A percentile compares a stretch with the other conserved stretches of the same genome.
These are phyloP conservation scores for Ophiostoma populinum DNA, from an alignment of 2,329 filamentous ascomycete genomes.

Conservation along the genomic window DNA sequence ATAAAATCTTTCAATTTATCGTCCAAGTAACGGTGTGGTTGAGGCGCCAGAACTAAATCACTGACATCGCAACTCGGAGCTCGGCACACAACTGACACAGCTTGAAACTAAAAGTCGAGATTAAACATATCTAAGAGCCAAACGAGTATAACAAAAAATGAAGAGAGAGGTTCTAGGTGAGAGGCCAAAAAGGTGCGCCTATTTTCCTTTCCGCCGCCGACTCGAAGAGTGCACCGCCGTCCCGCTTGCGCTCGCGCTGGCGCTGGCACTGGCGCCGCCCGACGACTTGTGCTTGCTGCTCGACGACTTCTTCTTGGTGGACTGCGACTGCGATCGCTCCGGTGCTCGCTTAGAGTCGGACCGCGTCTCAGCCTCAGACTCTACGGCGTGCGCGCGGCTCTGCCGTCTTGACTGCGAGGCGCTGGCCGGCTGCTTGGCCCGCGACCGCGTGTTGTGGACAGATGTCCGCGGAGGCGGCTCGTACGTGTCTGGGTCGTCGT, in stretches of 20 bases:
- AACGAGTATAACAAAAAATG: background rate
- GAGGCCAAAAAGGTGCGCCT: background rate
- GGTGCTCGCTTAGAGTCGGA: constrained; percentile 10
- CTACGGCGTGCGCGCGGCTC: constrained; percentile 21
- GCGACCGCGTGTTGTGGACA: constrained; percentile 10
- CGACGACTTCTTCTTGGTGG: constrained; percentile 12
- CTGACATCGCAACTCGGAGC: too few species aligned
- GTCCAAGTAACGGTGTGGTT: too few species aligned
- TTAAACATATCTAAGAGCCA: too few species aligned
- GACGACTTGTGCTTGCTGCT: constrained; percentile 7
- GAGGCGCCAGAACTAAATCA: too few species aligned
- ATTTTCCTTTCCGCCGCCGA: constrained; percentile 9
- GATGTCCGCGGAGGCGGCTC: too few species aligned
- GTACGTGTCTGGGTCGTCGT: constrained; percentile 10
- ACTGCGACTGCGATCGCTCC: constrained; percentile 4
- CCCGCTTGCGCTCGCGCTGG: background rate
- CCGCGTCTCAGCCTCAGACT: constrained; percentile 4
- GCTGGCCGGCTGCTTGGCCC: constrained; percentile 3
- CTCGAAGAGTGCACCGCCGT: constrained; percentile 5
- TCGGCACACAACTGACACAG: too few species aligned
- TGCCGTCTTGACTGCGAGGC: constrained; percentile 7
- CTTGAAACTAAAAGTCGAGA: too few species aligned
- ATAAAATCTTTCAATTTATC: too few species aligned
- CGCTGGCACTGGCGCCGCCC: constrained; percentile 2
- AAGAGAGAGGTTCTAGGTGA: background rate